These are phyloP conservation scores for Psilocybe tampanensis DNA, from an alignment of 768 basidiomycete genomes.

Conservation along the genomic window DNA sequence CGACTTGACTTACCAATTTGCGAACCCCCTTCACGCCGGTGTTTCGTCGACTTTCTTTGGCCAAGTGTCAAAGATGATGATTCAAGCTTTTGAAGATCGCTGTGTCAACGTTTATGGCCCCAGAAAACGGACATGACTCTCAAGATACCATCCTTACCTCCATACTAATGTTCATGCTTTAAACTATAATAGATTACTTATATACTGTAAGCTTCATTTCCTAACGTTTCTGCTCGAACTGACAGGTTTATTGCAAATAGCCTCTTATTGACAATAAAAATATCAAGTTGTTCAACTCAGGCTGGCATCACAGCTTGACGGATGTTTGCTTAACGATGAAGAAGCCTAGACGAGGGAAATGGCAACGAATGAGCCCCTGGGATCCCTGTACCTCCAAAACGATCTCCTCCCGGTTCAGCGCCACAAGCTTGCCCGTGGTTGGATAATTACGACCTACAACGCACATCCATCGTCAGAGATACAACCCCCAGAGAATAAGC, in stretches of 20 bases:
- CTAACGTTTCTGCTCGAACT: too few relatives aligned
- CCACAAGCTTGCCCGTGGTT: slow-evolving; percentile 51
- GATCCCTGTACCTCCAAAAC: slow-evolving; percentile 46
- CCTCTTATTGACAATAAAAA: neutral
- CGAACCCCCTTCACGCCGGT: slow-evolving; percentile 82
- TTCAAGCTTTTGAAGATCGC: slow-evolving; percentile 88
- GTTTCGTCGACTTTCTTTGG: slow-evolving; percentile 87
- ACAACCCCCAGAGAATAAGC: neutral
- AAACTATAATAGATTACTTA: neutral
- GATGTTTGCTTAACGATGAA: slow-evolving; percentile 20
- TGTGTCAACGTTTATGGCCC: slow-evolving; percentile 74
- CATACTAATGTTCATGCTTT: neutral
- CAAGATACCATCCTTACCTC: neutral
- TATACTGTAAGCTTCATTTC: too few relatives aligned
- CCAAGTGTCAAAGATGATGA: slow-evolving; percentile 86
- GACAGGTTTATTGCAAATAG: neutral
- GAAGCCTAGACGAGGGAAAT: slow-evolving; percentile 53
- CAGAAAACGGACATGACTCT: slow-evolving; percentile 15
- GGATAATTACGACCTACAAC: slow-evolving; percentile 38
- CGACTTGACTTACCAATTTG: slow-evolving; percentile 84
- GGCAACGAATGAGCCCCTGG: slow-evolving; percentile 42
- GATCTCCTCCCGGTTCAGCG: slow-evolving; percentile 48
- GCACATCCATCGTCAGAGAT: neutral
- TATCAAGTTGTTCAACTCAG: neutral
- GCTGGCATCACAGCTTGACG: slow-evolving; percentile 10